Evolutionary conservation across 1,284 basidiomycete genomes (phyloP).

Genomic region (Rhodotorula sp.): DNA sequence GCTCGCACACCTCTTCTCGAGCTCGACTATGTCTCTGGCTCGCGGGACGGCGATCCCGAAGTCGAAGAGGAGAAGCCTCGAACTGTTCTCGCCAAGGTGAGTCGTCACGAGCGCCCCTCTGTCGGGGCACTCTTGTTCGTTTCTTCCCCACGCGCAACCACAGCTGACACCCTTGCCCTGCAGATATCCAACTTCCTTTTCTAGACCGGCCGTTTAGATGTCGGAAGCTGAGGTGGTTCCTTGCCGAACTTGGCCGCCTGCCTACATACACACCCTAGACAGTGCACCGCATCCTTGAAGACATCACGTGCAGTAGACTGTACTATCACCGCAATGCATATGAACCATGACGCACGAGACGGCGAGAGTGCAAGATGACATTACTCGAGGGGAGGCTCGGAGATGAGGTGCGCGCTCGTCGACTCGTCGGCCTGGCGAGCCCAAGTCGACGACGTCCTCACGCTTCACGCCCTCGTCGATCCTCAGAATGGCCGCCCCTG

Average conservation of each 20-base stretch:
- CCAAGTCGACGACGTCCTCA: background rate
- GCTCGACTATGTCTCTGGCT: slow-evolving; percentile 64
- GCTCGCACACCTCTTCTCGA: slow-evolving; percentile 57
- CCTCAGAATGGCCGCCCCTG: slow-evolving; percentile 24
- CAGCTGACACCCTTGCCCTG: too few species aligned
- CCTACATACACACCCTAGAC: background rate
- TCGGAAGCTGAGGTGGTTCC: background rate
- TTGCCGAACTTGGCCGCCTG: too few species aligned
- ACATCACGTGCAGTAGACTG: too few species aligned
- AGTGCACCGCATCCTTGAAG: too few species aligned
- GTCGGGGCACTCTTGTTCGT: background rate
- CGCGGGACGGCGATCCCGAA: slow-evolving; percentile 11
- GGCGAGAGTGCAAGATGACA: too few species aligned
- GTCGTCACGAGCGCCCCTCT: background rate
- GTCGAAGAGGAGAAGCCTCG: background rate
- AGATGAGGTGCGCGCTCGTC: background rate
- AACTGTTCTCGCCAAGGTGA: slow-evolving; percentile 12
- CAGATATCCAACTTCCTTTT: background rate
- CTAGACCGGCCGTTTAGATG: background rate
- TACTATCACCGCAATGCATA: too few species aligned
- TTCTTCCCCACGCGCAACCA: background rate
- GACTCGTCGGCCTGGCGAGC: background rate
- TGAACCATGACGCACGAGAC: too few species aligned
- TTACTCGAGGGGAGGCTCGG: background rate
- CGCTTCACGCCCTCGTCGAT: background rate